Percentiles rank a stretch among this genome's conserved stretches.
phyloP scores from a whole-genome alignment of 768 basidiomycete genomes.

The Tulasnella sp. region DNA sequence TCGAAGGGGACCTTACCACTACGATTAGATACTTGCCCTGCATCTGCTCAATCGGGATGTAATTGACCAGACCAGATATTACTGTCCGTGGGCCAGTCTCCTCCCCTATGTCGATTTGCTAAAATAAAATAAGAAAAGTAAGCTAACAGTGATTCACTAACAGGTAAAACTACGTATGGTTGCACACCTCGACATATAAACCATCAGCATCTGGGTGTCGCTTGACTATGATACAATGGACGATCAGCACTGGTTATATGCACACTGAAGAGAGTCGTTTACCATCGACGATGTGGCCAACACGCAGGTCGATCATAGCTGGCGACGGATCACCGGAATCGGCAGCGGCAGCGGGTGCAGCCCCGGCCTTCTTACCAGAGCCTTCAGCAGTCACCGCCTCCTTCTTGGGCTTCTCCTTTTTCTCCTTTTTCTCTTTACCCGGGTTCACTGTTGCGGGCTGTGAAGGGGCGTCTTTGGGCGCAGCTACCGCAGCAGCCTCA shows the following conservation, averaged over 20 bases:
- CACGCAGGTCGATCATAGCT: conserved; percentile 93
- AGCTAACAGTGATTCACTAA: neutral
- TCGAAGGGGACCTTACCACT: conserved; percentile 40
- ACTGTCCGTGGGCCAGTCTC: conserved; percentile 91
- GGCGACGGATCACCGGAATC: conserved; percentile 79
- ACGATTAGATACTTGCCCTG: conserved; percentile 70
- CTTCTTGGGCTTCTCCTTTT: conserved; percentile 30
- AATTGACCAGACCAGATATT: conserved; percentile 92
- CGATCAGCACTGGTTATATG: neutral
- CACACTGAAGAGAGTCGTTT: conserved; percentile 23
- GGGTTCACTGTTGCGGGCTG: conserved; percentile 27
- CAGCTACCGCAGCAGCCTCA: conserved; percentile 19
- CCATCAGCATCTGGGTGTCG: conserved; percentile 97
- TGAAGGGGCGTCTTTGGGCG: conserved; percentile 24
- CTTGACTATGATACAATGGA: conserved; percentile 45
- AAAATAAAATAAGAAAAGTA: conserved; percentile 1
- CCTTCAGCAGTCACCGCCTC: conserved; percentile 34
- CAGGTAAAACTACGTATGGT: neutral
- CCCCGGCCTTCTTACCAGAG: conserved; percentile 21
- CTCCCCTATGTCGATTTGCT: conserved; percentile 96
- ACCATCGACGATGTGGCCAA: conserved; percentile 90
- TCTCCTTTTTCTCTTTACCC: conserved; percentile 34
- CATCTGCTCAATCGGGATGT: conserved; percentile 94
- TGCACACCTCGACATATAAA: conserved; percentile 80
- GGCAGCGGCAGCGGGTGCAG: conserved; percentile 33